These are phyloP conservation scores for Eutreptiella sp. DNA, from an alignment of 208 protist species.

Conservation along the genomic window DNA sequence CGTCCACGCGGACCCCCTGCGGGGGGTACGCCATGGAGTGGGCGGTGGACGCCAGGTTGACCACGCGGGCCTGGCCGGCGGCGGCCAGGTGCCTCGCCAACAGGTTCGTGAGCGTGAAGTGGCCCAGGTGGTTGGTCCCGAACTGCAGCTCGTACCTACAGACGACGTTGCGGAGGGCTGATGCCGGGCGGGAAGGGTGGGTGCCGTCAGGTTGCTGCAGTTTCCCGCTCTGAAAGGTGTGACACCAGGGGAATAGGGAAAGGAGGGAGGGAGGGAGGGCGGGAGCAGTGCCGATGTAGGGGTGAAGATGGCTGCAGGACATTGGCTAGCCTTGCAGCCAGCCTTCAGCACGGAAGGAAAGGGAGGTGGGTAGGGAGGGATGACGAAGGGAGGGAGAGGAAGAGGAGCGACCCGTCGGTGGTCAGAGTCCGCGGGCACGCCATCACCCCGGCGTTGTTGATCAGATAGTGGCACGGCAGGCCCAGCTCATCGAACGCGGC, in stretches of 20 bases:
- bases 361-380: background rate
- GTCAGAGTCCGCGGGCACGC: background rate
- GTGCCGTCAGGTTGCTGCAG: too few relatives aligned
- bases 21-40: too few relatives aligned
- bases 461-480: conserved; percentile 4
- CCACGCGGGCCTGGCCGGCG: background rate
- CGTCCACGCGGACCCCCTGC: background rate
- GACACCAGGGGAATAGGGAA: too few relatives aligned
- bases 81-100: conserved; percentile 3
- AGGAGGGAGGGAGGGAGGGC: too few relatives aligned
- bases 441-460: conserved; percentile 35
- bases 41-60: conserved; percentile 23
- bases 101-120: conserved; percentile 22
- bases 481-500: background rate
- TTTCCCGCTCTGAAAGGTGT: too few relatives aligned
- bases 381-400: background rate
- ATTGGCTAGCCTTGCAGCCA: too few relatives aligned
- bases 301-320: too few relatives aligned
- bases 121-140: conserved; percentile 32
- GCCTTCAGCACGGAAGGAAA: too few relatives aligned
- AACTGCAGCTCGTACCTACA: conserved; percentile 11
- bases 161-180: background rate
- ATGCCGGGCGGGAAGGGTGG: too few relatives aligned
- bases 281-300: too few relatives aligned
- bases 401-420: background rate